Conservation (phyloP, 768 basidiomycete species). For the Xerocomellus intermedius region DNA sequence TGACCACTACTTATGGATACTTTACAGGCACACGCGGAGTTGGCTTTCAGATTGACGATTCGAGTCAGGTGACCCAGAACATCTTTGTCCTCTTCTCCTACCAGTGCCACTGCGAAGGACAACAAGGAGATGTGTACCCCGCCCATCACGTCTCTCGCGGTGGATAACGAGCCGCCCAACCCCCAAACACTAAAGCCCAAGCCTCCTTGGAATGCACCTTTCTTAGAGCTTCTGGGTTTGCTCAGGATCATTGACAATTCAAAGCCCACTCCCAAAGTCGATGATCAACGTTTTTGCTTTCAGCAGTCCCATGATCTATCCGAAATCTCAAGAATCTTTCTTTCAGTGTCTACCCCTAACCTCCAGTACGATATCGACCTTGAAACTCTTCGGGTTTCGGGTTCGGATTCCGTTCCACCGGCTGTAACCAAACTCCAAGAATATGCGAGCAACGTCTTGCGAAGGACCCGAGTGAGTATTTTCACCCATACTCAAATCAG, state of each 20-base stretch:
- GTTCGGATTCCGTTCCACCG: background rate
- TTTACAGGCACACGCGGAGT: conserved; percentile 4
- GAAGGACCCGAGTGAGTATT: conserved; percentile 4
- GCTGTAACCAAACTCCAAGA: conserved; percentile 7
- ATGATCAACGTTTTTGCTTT: conserved; percentile 10
- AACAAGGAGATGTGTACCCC: background rate
- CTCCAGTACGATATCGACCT: conserved; percentile 10
- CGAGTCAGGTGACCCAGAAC: conserved; percentile 4
- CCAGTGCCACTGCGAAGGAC: conserved; percentile 13
- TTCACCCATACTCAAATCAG: background rate
- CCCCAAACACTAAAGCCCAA: background rate
- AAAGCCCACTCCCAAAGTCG: background rate
- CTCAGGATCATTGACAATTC: conserved; percentile 2
- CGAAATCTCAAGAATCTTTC: conserved; percentile 8
- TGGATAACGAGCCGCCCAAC: background rate
- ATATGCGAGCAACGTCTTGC: conserved; percentile 3
- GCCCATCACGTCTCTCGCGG: conserved; percentile 6
- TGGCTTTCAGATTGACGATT: background rate
- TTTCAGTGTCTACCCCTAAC: conserved; percentile 5
- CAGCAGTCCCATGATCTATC: conserved; percentile 14
- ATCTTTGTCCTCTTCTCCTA: conserved; percentile 3
- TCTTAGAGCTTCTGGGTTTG: conserved; percentile 9
- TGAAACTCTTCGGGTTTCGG: background rate
- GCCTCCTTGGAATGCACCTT: conserved; percentile 8
- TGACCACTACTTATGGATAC: background rate